These are phyloP conservation scores for Monascus purpureus DNA, from an alignment of 495 filamentous ascomycete species.

Conservation along the genomic window DNA sequence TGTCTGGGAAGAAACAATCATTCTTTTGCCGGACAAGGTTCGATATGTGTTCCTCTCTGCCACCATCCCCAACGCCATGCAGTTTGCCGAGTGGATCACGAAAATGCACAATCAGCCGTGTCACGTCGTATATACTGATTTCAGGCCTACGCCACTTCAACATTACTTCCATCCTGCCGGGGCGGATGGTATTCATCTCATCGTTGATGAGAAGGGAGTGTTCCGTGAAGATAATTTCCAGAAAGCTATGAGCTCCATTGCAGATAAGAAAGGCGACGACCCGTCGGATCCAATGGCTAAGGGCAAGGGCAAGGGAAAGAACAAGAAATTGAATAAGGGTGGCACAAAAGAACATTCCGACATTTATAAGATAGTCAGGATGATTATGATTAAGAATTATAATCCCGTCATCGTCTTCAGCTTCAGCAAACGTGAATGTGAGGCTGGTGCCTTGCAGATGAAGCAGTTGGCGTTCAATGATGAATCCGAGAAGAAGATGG, in stretches of 20 bases:
- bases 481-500: constrained; percentile 91
- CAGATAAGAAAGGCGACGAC: constrained; percentile 78
- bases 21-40: constrained; percentile 92
- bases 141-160: constrained; percentile 87
- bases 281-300: constrained; percentile 63
- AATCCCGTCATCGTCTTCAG: constrained; percentile 99
- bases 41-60: constrained; percentile 96
- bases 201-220: constrained; percentile 89
- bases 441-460: constrained; percentile 71
- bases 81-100: constrained; percentile 97
- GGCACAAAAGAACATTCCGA: constrained; percentile 61
- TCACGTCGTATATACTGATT: constrained; percentile 97
- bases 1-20: constrained; percentile 98
- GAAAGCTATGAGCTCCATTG: constrained; percentile 78
- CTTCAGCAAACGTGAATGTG: constrained; percentile 95
- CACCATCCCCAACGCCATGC: constrained; percentile 98
- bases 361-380: constrained; percentile 93
- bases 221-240: constrained; percentile 97
- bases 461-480: constrained; percentile 88
- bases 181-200: constrained; percentile 81
- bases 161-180: constrained; percentile 96
- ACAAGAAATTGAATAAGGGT: constrained; percentile 83
- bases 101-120: constrained; percentile 95
- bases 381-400: constrained; percentile 93
- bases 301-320: constrained; percentile 71